Evolutionary conservation across 1,284 basidiomycete species (phyloP), one percentile per base, ranked within the genome.

Genomic region (Megacollybia platyphylla): DNA sequence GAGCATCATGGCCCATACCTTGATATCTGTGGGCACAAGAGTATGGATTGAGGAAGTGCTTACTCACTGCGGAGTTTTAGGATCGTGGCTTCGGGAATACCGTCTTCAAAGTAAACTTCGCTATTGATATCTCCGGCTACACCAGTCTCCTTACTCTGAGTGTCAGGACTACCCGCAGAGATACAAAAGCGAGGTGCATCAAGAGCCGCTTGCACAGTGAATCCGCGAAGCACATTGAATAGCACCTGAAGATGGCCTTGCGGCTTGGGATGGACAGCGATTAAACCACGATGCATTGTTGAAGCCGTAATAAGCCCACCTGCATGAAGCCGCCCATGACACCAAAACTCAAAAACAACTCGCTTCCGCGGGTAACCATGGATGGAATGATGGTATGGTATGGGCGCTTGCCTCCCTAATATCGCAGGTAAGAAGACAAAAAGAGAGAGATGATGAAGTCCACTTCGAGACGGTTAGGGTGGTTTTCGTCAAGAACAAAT

Each of bases 291-390:
- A 18, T 17, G 17, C 20, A 9, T 5, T 24, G 20, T 11, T 18
- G 8, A 27, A 5, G 11, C 18, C 18, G 13, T 37, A 28, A 18
- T 17, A 11, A 18, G 26, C 59, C 53, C 28, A 75, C 80, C 62
- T 96, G 93, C 89, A 94, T 97, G 63, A 83, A 93, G 2, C 88
- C 89, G 44, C 88, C 90, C 91, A 94, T 94, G 11, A 94, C 90
- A 40, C 92, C 91, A 51, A 85, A 94, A 45, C 77, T 79, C 53
- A 97, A 63, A 66, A 92, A 89, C 1, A 97, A 67, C 37, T 96
- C 90, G 45, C 83, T 74, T 4, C 76, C 79, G 46, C 76, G 73
- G 2, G 86, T 86, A 0, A 80, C 93, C 68, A 97, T 76, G 1
- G 87, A 89, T 5, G 94, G 93, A 48, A 94, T 93, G 54, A 96